Conservation (phyloP, 352 stramenopile genomes). For the Phytophthora pinifolia region DNA sequence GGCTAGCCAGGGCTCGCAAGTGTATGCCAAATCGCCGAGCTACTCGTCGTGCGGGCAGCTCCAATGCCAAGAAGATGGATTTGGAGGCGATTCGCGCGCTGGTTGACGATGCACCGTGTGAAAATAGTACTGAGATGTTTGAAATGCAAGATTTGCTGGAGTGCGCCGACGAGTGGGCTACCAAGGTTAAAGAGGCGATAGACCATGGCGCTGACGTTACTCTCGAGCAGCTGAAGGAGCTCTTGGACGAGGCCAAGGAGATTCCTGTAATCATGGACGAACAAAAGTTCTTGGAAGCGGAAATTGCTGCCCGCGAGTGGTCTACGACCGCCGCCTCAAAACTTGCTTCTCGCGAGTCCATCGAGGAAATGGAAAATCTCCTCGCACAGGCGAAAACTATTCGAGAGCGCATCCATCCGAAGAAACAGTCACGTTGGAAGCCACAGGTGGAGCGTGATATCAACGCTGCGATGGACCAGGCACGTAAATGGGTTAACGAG, state of each 20-base stretch:
- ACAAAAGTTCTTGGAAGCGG: conserved; percentile 71
- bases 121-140: conserved; percentile 85
- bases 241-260: conserved; percentile 75
- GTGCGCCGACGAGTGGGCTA: conserved; percentile 83
- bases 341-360: conserved; percentile 54
- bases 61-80: conserved; percentile 81
- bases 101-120: conserved; percentile 84
- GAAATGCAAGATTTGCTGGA: conserved; percentile 90
- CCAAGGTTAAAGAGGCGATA: conserved; percentile 79
- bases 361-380: conserved; percentile 66
- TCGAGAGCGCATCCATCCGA: conserved; percentile 64
- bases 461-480: conserved; percentile 59
- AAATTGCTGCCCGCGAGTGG: conserved; percentile 82
- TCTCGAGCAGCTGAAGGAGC: conserved; percentile 70
- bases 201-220: conserved; percentile 68
- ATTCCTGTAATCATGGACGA: conserved; percentile 92
- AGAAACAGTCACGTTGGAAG: conserved; percentile 84
- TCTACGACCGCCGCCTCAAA: conserved; percentile 53
- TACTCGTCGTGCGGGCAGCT: conserved; percentile 49
- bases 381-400: conserved; percentile 69
- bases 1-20: conserved; percentile 85
- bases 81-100: conserved; percentile 75
- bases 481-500: conserved; percentile 76
- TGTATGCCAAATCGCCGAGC: conserved; percentile 80
- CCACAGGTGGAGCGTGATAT: conserved; percentile 84